Percentiles rank a stretch among this genome's conserved stretches.
phyloP scores from a whole-genome alignment of 2,329 filamentous ascomycete genomes.

The Aureobasidium sp. region DNA sequence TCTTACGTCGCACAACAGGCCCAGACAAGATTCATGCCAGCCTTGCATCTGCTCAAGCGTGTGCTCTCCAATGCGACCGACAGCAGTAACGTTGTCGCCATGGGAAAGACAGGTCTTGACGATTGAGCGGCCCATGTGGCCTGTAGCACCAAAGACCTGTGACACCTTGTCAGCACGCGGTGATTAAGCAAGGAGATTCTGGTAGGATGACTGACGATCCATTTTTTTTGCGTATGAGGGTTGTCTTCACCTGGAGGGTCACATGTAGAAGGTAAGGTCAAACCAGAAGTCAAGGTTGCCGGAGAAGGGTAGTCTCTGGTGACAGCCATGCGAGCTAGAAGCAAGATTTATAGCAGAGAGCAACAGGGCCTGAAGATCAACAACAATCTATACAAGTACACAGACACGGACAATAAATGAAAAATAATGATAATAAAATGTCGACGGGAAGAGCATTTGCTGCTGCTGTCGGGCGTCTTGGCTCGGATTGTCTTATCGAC shows the following conservation, averaged over 20 bases:
- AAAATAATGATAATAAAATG: no score
- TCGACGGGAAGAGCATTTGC: background rate
- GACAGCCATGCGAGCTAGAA: background rate
- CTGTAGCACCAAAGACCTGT: constrained; percentile 90
- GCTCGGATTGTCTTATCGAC: constrained; percentile 12
- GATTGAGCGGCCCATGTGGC: constrained; percentile 88
- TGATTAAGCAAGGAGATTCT: constrained; percentile 3
- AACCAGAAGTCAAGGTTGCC: constrained; percentile 26
- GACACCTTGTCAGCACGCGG: constrained; percentile 8
- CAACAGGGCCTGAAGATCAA: background rate
- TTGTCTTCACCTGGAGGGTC: constrained; percentile 70
- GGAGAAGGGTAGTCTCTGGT: constrained; percentile 12
- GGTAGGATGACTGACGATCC: constrained; percentile 66
- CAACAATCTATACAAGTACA: background rate
- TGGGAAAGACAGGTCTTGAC: constrained; percentile 74
- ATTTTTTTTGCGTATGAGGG: constrained; percentile 69
- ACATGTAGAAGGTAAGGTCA: constrained; percentile 72
- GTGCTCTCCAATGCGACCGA: constrained; percentile 76
- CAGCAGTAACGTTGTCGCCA: constrained; percentile 77
- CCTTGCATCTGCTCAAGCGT: constrained; percentile 63
- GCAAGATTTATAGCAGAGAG: background rate
- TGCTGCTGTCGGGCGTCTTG: constrained; percentile 1
- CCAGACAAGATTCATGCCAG: constrained; percentile 65
- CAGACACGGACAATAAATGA: background rate
- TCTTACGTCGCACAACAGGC: constrained; percentile 83